Evolutionary conservation across 495 filamentous ascomycete species (phyloP), one percentile per base, ranked within the genome.

Genomic region (Beverwykella pulmonaria): DNA sequence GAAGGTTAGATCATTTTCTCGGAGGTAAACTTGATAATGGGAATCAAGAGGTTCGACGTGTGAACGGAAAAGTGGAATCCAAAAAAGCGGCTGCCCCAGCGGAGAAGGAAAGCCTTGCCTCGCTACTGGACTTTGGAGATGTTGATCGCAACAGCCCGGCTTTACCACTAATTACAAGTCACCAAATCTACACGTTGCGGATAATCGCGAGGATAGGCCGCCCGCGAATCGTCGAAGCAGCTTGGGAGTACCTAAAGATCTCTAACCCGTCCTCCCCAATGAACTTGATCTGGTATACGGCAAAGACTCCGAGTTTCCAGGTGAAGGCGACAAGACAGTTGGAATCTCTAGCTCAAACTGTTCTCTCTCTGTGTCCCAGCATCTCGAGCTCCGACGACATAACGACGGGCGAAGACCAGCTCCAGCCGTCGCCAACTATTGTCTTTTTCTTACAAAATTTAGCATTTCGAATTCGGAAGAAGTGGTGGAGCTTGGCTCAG

Each of bases 401-500:
- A 3, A 20, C 76, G 1, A 81, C 80, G 2, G 72, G 71, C 14
- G 79, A 84, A 66, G 70, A 78, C 9, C 81, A 81, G 22, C 77
- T 86, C 0, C 79, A 76, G 44, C 69, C 87, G n/a, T 83, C 82
- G 27, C 87, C 91, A 0, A 80, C 81, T 30, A 79, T 82, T 0
- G 80, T 82, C 0, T 78, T 95, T 15, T 81, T 79, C 39, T 73
- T 95, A 12, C 91, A 96, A 68, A 73, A 83, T 1, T 68, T 92
- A 0, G 90, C 87, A 1, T 78, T 96, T 15, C 82, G 86, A 53
- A 81, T 86, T 32, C 84, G 90, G 7, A 75, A 84, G 17, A 76
- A 83, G 57, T 91, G 88, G 77, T 93, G 91, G 92, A 85, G 80
- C 36, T 53, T 92, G 32, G 85, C 86, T 4, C 81, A 82, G n/a